These are phyloP conservation scores for Penicillium canariense DNA, from an alignment of 495 filamentous ascomycete species.

Conservation along the genomic window DNA sequence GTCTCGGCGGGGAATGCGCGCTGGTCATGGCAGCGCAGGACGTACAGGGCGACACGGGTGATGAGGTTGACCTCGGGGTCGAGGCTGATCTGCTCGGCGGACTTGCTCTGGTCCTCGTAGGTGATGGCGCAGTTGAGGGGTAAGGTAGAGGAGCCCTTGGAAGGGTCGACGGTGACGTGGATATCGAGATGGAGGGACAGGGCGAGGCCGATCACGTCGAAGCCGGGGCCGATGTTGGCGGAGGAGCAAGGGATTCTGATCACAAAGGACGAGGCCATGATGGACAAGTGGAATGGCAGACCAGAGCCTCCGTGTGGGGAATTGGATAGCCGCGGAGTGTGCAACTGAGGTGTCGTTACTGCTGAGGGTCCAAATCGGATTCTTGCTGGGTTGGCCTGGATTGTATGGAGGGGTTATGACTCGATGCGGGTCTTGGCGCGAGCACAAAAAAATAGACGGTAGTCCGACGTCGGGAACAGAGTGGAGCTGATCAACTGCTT, in stretches of 20 bases:
- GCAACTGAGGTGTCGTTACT: not conserved
- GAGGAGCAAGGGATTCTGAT: conserved; percentile 81
- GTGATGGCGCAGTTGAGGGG: conserved; percentile 84
- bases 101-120: conserved; percentile 81
- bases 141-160: conserved; percentile 48
- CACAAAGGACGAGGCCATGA: conserved; percentile 49
- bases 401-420: conserved; percentile 16
- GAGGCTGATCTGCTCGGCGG: conserved; percentile 68
- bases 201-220: conserved; percentile 94
- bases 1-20: conserved; percentile 79
- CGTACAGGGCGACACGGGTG: conserved; percentile 86
- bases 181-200: conserved; percentile 88
- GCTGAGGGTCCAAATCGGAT: not conserved
- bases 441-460: conserved; percentile 17
- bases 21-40: conserved; percentile 84
- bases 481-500: conserved; percentile 14
- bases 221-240: conserved; percentile 94
- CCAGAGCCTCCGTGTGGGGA: not conserved
- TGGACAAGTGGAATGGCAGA: conserved; percentile 1
- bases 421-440: conserved; percentile 33
- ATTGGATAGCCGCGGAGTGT: too few relatives aligned
- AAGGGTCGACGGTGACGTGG: conserved; percentile 64
- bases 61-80: conserved; percentile 82
- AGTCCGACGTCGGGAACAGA: conserved; percentile 31
- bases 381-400: not conserved